These are phyloP conservation scores for Pseudovirgaria hyperparasitica DNA, from an alignment of 2,329 filamentous ascomycete genomes.

Conservation along the genomic window DNA sequence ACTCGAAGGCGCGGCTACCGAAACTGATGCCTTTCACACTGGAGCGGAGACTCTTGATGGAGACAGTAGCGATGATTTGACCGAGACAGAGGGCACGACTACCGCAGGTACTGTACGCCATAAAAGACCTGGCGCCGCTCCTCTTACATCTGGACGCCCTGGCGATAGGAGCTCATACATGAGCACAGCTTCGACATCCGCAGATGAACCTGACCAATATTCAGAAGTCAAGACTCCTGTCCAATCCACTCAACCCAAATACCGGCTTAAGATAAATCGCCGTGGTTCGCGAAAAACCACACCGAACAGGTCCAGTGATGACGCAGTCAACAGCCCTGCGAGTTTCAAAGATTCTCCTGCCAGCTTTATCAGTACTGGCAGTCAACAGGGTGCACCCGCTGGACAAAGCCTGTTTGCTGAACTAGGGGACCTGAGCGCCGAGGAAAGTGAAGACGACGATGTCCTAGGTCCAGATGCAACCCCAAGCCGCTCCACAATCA, in stretches of 20 bases:
- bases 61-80: constrained; percentile 67
- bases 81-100: constrained; percentile 62
- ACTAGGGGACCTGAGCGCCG: constrained; percentile 65
- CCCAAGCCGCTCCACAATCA: constrained; percentile 19
- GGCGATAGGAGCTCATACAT: constrained; percentile 57
- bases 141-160: constrained; percentile 33
- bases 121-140: constrained; percentile 25
- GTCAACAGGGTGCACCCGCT: constrained; percentile 32
- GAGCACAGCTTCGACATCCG: constrained; percentile 82
- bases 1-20: constrained; percentile 52
- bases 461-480: constrained; percentile 18
- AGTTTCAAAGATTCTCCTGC: constrained; percentile 41
- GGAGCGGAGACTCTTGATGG: constrained; percentile 60
- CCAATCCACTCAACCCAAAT: constrained; percentile 50
- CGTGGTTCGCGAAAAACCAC: constrained; percentile 42
- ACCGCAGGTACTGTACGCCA: constrained; percentile 14
- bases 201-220: constrained; percentile 56
- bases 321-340: constrained; percentile 46
- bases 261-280: constrained; percentile 59
- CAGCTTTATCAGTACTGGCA: constrained; percentile 35
- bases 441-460: constrained; percentile 49
- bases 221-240: constrained; percentile 48
- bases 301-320: constrained; percentile 42
- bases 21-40: constrained; percentile 92
- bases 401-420: constrained; percentile 85